phyloP scores from a whole-genome alignment of 257 asterid genomes.

The Coffea canephora region DNA sequence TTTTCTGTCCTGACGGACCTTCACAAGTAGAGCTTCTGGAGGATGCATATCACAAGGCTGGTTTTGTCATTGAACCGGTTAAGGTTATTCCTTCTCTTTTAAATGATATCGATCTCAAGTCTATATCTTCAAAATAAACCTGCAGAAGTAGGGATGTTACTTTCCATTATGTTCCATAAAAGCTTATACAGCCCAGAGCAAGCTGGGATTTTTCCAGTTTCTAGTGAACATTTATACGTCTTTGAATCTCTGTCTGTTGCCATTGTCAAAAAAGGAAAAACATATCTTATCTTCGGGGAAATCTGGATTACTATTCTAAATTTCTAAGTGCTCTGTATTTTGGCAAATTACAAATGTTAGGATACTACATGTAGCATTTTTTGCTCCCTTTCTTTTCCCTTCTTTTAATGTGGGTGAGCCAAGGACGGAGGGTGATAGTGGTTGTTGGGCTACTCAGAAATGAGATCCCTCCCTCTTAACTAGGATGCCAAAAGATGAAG shows the following conservation, averaged over 20 bases:
- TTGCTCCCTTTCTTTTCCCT: no score
- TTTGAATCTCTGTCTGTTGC: background rate
- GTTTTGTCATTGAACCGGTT: slow-evolving; percentile 55
- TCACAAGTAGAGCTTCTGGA: slow-evolving; percentile 63
- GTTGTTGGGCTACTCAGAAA: no score
- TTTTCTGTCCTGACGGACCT: slow-evolving; percentile 70
- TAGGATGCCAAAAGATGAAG: no score
- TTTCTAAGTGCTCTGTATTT: no score
- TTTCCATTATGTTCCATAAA: background rate
- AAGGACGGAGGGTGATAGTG: no score
- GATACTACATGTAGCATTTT: no score
- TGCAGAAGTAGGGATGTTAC: background rate
- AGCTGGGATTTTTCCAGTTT: background rate
- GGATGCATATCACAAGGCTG: slow-evolving; percentile 62
- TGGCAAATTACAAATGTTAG: no score
- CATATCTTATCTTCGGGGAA: no score
- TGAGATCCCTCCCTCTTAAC: no score
- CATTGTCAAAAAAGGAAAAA: background rate
- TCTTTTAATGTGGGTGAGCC: no score
- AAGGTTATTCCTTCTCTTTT: slow-evolving; percentile 56
- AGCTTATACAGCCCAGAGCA: background rate
- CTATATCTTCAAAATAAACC: slow-evolving; percentile 33
- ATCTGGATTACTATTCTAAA: no score
- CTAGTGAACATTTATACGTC: no score
- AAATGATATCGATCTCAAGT: slow-evolving; percentile 38